These are phyloP conservation scores for Diaporthe longicolla DNA, from an alignment of 2,329 filamentous ascomycete species.

Conservation along the genomic window DNA sequence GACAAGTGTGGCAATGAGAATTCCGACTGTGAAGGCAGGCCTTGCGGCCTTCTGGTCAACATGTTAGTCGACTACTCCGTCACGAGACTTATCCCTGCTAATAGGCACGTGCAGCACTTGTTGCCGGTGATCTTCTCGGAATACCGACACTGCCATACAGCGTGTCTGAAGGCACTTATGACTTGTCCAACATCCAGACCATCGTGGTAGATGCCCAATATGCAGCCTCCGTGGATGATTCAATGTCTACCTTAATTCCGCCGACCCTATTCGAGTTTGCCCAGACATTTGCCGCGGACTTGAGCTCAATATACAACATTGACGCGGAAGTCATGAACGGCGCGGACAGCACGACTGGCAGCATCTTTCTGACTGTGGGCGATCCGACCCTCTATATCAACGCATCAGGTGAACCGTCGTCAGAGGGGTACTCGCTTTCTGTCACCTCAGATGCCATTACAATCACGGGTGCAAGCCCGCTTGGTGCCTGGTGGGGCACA, in stretches of 20 bases:
- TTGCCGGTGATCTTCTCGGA: slow-evolving; percentile 35
- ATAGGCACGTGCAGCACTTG: slow-evolving; percentile 17
- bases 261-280: slow-evolving; percentile 64
- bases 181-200: slow-evolving; percentile 39
- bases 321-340: slow-evolving; percentile 49
- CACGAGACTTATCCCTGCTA: not conserved
- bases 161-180: slow-evolving; percentile 19
- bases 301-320: slow-evolving; percentile 49
- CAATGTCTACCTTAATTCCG: slow-evolving; percentile 66
- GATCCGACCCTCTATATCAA: slow-evolving; percentile 57
- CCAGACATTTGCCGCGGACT: slow-evolving; percentile 57
- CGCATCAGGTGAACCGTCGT: slow-evolving; percentile 60
- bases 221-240: slow-evolving; percentile 56
- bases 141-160: slow-evolving; percentile 39
- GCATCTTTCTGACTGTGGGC: slow-evolving; percentile 63
- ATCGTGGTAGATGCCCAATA: slow-evolving; percentile 62
- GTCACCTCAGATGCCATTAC: slow-evolving; percentile 57
- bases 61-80: slow-evolving; percentile 5
- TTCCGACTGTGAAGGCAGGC: not conserved
- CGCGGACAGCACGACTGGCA: slow-evolving; percentile 30
- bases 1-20: slow-evolving; percentile 28
- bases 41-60: slow-evolving; percentile 36
- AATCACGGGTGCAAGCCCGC: slow-evolving; percentile 66
- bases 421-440: slow-evolving; percentile 64
- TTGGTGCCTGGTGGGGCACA: slow-evolving; percentile 72